Percentiles rank a stretch among this genome's conserved stretches.
These are phyloP conservation scores for Casuarina cunninghamiana DNA, from an alignment of 306 rosid genomes.

Conservation along the genomic window DNA sequence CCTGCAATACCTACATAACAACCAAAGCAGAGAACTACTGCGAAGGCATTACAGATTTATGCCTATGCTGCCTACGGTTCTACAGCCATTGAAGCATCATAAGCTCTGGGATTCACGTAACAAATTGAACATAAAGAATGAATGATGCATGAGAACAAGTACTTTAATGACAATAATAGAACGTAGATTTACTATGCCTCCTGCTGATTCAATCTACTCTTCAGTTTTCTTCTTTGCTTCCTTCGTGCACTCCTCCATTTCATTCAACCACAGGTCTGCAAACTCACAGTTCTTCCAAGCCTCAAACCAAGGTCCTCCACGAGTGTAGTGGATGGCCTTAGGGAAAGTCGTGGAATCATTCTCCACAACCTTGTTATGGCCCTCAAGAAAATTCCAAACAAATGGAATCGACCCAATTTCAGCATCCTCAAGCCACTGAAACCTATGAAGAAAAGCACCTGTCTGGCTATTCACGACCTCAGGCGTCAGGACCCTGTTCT, in stretches of 20 bases:
- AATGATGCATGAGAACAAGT: conserved; percentile 19
- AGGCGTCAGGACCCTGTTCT: conserved; percentile 52
- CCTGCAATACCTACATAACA: not conserved
- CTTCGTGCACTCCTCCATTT: conserved; percentile 48
- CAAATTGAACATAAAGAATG: conserved; percentile 36
- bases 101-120: conserved; percentile 18
- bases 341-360: conserved; percentile 49
- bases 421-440: conserved; percentile 72
- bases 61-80: conserved; percentile 23
- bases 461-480: conserved; percentile 60
- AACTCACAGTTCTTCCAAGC: conserved; percentile 77
- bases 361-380: conserved; percentile 58
- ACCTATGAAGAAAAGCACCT: conserved; percentile 74
- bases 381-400: conserved; percentile 79
- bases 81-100: conserved; percentile 21
- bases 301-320: conserved; percentile 80
- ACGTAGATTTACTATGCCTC: not conserved
- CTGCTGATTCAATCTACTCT: conserved; percentile 23
- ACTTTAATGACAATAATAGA: conserved; percentile 10
- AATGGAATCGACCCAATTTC: conserved; percentile 66
- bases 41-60: conserved; percentile 8
- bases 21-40: not conserved
- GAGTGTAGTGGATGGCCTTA: conserved; percentile 68
- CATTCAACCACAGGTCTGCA: conserved; percentile 68
- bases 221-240: conserved; percentile 35